These are phyloP conservation scores for Begonia peltatifolia DNA, from an alignment of 306 rosid species.

Conservation along the genomic window DNA sequence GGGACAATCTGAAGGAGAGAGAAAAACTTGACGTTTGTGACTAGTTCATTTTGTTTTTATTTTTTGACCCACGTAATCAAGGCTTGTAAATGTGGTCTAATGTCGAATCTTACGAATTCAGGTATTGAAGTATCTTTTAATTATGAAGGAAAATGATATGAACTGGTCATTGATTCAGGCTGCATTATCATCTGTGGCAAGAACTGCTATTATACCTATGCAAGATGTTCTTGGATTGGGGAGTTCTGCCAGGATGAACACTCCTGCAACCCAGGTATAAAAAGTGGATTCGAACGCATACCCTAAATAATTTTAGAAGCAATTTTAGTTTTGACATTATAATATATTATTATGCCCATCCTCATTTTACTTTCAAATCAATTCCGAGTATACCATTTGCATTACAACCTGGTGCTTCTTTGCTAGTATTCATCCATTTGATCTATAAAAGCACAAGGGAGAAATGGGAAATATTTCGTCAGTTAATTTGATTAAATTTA, in stretches of 20 bases:
- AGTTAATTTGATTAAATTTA: neutral
- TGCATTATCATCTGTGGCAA: constrained; percentile 65
- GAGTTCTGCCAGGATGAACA: constrained; percentile 84
- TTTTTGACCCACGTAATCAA: neutral
- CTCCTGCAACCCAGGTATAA: constrained; percentile 87
- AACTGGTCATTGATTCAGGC: constrained; percentile 57
- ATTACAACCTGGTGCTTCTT: neutral
- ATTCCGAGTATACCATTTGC: neutral
- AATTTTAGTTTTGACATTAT: too few relatives aligned
- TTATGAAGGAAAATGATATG: constrained; percentile 46
- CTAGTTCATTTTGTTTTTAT: neutral
- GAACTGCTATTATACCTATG: constrained; percentile 67
- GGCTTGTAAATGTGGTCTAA: neutral
- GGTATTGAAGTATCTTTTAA: constrained; percentile 59
- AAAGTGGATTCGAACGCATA: neutral
- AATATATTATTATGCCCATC: too few relatives aligned
- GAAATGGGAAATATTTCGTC: neutral
- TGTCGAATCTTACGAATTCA: constrained; percentile 11
- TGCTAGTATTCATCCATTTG: neutral
- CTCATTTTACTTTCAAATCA: too few relatives aligned
- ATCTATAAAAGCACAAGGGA: neutral
- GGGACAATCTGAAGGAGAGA: constrained; percentile 62
- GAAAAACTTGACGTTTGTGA: constrained; percentile 62
- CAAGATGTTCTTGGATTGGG: constrained; percentile 85
- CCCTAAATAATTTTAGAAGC: too few relatives aligned